Evolutionary conservation across 2,329 filamentous ascomycete genomes (phyloP), one percentile per base, ranked within the genome.

Genomic region (Tolypocladium tundrense): DNA sequence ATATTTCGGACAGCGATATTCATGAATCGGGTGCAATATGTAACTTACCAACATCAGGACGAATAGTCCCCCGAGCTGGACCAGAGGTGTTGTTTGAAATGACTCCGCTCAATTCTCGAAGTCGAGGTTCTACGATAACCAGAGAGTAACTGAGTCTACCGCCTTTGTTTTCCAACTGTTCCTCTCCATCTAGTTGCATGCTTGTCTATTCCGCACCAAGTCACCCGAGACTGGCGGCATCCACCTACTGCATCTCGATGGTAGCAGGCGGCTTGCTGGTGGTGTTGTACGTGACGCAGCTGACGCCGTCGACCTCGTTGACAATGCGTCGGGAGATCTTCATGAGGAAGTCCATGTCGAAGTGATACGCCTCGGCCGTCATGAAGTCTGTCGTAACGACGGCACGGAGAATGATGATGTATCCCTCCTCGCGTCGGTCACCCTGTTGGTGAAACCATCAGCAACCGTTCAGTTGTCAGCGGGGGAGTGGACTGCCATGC

Each of bases 311-410:
- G 1, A 91, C 87, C 72, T 69, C 66, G 61, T 72, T 93, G 59
- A 88, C 82, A 66, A 92, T 92, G 58, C 87, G 77, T 19, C 78
- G 82, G 51, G 80, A 81, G 41, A 92, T 84, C 61, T 58, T 53
- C 72, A 84, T 82, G 61, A 93, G 76, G 67, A 91, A 85, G 24
- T 79, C 76, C 63, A 80, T 80, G 57, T 81, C 75, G 66, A 90
- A 90, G 56, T 83, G 77, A 71, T 82, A 91, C 60, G 82, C 81
- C 68, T 89, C 82, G 31, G 87, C 88, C 2, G 81, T 89, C 89
- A 92, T 65, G 14, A 59, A 58, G 41, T 61, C 58, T 1, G 27
- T 58, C 24, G 59, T 61, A 11, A 50, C 55, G 1, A 63, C 56
- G 6, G 59, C 59, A 7, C 59, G 59, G 4, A 61, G 58, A 40